These are phyloP conservation scores for Hyphodiscus sp. DNA, from an alignment of 2,329 filamentous ascomycete genomes.

Conservation along the genomic window DNA sequence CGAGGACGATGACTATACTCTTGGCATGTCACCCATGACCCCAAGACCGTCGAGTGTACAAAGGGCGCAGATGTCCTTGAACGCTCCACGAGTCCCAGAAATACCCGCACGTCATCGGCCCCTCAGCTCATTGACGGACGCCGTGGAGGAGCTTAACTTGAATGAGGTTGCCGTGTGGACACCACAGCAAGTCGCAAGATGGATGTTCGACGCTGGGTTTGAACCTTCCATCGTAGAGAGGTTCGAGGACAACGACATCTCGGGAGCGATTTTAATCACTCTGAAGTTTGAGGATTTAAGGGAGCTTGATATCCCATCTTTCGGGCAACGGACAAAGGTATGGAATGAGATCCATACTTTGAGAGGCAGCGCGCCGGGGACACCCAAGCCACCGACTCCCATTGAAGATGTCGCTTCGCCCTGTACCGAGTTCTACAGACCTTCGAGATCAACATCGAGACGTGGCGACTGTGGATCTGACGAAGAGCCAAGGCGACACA, in stretches of 20 bases:
- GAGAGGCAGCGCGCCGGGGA: constrained; percentile 46
- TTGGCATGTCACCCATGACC: constrained; percentile 69
- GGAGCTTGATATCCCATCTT: constrained; percentile 74
- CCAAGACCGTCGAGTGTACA: constrained; percentile 47
- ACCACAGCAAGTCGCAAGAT: constrained; percentile 71
- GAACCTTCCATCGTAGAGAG: constrained; percentile 72
- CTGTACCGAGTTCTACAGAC: constrained; percentile 16
- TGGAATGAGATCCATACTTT: constrained; percentile 75
- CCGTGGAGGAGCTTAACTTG: constrained; percentile 50
- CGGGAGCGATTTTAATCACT: constrained; percentile 79
- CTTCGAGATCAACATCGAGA: constrained; percentile 19
- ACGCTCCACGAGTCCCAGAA: constrained; percentile 21
- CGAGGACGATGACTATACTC: constrained; percentile 42
- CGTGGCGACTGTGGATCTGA: constrained; percentile 18
- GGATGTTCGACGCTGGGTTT: constrained; percentile 79
- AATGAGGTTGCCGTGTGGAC: constrained; percentile 60
- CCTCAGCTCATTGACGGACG: constrained; percentile 50
- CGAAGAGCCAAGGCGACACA: constrained; percentile 23
- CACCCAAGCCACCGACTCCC: constrained; percentile 49
- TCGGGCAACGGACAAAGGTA: constrained; percentile 71
- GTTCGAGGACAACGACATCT: constrained; percentile 90
- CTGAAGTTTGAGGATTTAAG: constrained; percentile 84
- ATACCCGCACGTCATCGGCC: constrained; percentile 31
- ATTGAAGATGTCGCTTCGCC: constrained; percentile 50
- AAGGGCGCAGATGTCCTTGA: constrained; percentile 14